These are phyloP conservation scores for Fusarium nematophilum DNA, from an alignment of 2,329 filamentous ascomycete species.

Conservation along the genomic window DNA sequence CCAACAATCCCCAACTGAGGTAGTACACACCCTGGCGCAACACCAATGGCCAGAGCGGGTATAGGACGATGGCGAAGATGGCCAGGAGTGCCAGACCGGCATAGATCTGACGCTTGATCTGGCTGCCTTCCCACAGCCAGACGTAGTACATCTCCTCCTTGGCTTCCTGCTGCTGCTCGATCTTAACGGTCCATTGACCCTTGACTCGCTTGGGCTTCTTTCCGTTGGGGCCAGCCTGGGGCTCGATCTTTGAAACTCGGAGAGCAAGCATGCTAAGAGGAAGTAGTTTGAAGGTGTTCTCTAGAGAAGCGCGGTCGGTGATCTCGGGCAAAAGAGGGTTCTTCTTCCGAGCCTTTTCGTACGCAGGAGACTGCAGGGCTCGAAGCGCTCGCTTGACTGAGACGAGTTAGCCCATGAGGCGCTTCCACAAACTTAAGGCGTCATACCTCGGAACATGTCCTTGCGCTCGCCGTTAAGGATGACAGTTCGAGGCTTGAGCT, in stretches of 20 bases:
- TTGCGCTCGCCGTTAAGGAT: constrained; percentile 97
- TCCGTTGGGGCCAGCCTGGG: constrained; percentile 70
- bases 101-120: constrained; percentile 94
- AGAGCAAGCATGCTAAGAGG: constrained; percentile 94
- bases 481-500: constrained; percentile 89
- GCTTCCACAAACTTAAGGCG: neutral
- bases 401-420: constrained; percentile 9
- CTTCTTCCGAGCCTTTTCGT: constrained; percentile 89
- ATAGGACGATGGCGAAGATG: constrained; percentile 91
- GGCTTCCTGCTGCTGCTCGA: constrained; percentile 95
- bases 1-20: constrained; percentile 91
- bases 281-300: constrained; percentile 94
- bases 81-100: constrained; percentile 82
- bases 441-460: constrained; percentile 93
- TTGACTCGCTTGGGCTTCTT: constrained; percentile 91
- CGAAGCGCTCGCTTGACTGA: constrained; percentile 95
- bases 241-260: constrained; percentile 80
- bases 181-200: constrained; percentile 94
- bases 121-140: constrained; percentile 94
- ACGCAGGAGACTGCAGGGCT: constrained; percentile 87
- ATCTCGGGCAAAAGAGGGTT: constrained; percentile 90
- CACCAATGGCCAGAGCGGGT: constrained; percentile 94
- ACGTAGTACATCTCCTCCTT: constrained; percentile 91
- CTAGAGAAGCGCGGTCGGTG: constrained; percentile 86
- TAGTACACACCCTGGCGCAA: constrained; percentile 97